Evolutionary conservation across 202 grass and related monocot genomes (phyloP).

Genomic region (Panicum virgatum): DNA sequence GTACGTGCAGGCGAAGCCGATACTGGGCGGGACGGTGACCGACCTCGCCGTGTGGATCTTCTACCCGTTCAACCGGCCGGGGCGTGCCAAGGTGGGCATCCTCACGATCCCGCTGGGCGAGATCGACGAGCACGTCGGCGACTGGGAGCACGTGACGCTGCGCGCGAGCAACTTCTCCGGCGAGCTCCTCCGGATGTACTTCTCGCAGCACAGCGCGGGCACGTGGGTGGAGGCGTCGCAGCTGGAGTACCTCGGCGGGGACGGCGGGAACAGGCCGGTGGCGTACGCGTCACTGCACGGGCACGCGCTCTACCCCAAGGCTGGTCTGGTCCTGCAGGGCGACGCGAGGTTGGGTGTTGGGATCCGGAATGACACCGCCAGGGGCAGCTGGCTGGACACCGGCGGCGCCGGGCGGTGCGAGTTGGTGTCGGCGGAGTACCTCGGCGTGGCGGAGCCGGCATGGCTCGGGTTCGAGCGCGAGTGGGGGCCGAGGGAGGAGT

Average conservation of each 20-base stretch:
- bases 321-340: slow-evolving; percentile 71
- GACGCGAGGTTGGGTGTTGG: slow-evolving; percentile 59
- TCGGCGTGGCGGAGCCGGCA: slow-evolving; percentile 42
- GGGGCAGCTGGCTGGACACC: slow-evolving; percentile 56
- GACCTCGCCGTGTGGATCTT: slow-evolving; percentile 85
- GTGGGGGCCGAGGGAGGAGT: slow-evolving; percentile 85
- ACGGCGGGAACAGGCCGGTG: slow-evolving; percentile 44
- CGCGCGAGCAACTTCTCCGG: slow-evolving; percentile 85
- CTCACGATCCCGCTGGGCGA: slow-evolving; percentile 55
- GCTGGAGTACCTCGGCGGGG: slow-evolving; percentile 56
- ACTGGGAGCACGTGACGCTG: slow-evolving; percentile 94
- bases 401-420: slow-evolving; percentile 47
- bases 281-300: slow-evolving; percentile 66
- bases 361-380: slow-evolving; percentile 77
- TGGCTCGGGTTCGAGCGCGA: slow-evolving; percentile 71
- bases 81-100: slow-evolving; percentile 55
- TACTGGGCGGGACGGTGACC: slow-evolving; percentile 74
- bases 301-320: slow-evolving; percentile 69
- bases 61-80: slow-evolving; percentile 81
- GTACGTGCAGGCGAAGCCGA: slow-evolving; percentile 81
- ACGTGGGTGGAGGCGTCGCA: slow-evolving; percentile 68
- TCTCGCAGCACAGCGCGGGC: slow-evolving; percentile 70
- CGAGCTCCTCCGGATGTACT: slow-evolving; percentile 57
- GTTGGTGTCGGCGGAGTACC: slow-evolving; percentile 69
- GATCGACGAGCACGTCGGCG: slow-evolving; percentile 85